phyloP scores from a whole-genome alignment of 176 grass and related monocot genomes.

The Metroxylon sagu region DNA sequence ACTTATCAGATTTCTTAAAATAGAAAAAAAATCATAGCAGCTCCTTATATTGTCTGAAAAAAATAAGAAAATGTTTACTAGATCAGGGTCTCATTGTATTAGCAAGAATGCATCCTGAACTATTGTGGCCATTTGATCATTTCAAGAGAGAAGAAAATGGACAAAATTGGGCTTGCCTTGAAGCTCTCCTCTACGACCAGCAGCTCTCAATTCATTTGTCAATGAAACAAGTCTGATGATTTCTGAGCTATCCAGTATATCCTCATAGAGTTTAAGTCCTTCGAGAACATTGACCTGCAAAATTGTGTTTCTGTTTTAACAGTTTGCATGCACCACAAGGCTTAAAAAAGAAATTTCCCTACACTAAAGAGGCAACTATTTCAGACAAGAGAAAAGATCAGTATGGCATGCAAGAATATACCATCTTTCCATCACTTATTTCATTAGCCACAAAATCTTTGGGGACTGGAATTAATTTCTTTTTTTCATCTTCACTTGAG shows the following conservation, averaged over 20 bases:
- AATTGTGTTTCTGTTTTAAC: background rate
- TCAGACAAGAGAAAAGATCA: no score
- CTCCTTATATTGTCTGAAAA: no score
- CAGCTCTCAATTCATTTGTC: slow-evolving; percentile 67
- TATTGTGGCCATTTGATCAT: background rate
- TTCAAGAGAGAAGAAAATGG: background rate
- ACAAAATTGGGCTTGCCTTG: slow-evolving; percentile 39
- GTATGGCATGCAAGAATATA: slow-evolving; percentile 5
- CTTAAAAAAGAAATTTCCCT: no score
- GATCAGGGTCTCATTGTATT: no score
- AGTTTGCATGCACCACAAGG: background rate
- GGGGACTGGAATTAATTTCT: slow-evolving; percentile 23
- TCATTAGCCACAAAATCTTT: slow-evolving; percentile 53
- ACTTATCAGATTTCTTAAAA: no score
- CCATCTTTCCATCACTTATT: slow-evolving; percentile 53
- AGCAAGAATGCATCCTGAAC: no score
- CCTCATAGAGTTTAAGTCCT: slow-evolving; percentile 89
- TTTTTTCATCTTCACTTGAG: slow-evolving; percentile 25
- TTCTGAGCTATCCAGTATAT: slow-evolving; percentile 43
- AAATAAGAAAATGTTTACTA: no score
- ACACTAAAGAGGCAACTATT: no score
- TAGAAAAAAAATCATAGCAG: no score
- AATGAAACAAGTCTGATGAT: slow-evolving; percentile 57
- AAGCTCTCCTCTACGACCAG: slow-evolving; percentile 39
- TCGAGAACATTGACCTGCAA: slow-evolving; percentile 76